Percentiles rank a stretch among this genome's conserved stretches.
phyloP scores from a whole-genome alignment of 768 basidiomycete genomes.

The Tylopilus rubrobrunneus region DNA sequence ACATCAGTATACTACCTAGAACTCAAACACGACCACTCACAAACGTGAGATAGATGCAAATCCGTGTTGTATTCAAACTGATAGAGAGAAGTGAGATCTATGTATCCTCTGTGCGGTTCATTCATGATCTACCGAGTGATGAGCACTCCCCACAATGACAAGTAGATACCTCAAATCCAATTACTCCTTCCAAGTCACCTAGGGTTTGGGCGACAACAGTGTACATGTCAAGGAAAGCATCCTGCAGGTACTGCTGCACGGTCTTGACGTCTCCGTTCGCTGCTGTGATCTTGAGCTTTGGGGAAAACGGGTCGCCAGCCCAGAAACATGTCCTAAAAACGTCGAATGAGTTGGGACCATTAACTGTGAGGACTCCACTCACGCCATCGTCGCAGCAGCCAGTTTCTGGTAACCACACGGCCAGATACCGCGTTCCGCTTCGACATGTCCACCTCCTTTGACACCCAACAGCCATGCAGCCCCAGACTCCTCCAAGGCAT shows the following conservation, averaged over 20 bases:
- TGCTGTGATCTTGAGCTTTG: slow-evolving; percentile 58
- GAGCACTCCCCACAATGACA: neutral
- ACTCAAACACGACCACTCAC: slow-evolving; percentile 41
- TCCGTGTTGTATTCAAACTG: slow-evolving; percentile 93
- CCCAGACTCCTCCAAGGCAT: slow-evolving; percentile 72
- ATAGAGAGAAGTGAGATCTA: slow-evolving; percentile 76
- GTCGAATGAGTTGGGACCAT: neutral
- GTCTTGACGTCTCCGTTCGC: slow-evolving; percentile 48
- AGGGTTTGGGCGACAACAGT: slow-evolving; percentile 62
- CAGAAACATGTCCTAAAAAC: slow-evolving; percentile 81
- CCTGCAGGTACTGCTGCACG: slow-evolving; percentile 81
- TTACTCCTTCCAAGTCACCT: slow-evolving; percentile 70
- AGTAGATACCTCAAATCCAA: slow-evolving; percentile 79
- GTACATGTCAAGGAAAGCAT: slow-evolving; percentile 75
- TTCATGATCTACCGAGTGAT: slow-evolving; percentile 69
- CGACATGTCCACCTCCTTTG: slow-evolving; percentile 67
- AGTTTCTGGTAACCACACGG: slow-evolving; percentile 93
- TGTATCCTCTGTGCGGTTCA: slow-evolving; percentile 92
- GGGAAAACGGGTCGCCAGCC: slow-evolving; percentile 85
- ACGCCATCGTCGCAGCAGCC: slow-evolving; percentile 92
- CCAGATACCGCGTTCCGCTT: slow-evolving; percentile 83
- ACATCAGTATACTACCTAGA: neutral
- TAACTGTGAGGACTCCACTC: slow-evolving; percentile 26
- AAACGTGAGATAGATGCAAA: slow-evolving; percentile 76
- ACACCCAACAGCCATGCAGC: slow-evolving; percentile 88